A percentile compares a stretch with the other conserved stretches of the same genome.
phyloP scores from a whole-genome alignment of 1,139 yeast genomes.

The Candida sojae region DNA sequence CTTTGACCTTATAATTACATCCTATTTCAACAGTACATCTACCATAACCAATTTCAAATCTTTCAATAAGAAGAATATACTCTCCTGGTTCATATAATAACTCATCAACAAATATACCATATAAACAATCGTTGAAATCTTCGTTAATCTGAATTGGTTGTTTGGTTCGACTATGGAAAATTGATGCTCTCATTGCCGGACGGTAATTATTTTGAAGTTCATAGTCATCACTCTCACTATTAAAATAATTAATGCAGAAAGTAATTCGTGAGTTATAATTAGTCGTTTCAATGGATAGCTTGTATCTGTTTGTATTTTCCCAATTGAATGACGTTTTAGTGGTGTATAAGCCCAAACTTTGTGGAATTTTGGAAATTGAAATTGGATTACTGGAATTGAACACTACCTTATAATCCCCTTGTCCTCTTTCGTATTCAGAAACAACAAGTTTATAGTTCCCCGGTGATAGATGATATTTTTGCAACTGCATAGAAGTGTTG shows the following conservation, averaged over 20 bases:
- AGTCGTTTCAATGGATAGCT: constrained; percentile 25
- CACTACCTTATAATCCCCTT: constrained; percentile 14
- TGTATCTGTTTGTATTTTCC: constrained; percentile 40
- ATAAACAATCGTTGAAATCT: constrained; percentile 42
- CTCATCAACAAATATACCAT: constrained; percentile 47
- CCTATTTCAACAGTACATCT: constrained; percentile 40
- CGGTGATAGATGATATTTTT: constrained; percentile 26
- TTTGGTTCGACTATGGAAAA: constrained; percentile 34
- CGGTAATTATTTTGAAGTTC: constrained; percentile 30
- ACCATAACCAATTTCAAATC: constrained; percentile 52
- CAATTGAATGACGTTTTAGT: constrained; percentile 30
- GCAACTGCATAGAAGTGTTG: constrained; percentile 19
- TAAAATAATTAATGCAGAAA: constrained; percentile 27
- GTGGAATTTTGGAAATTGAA: constrained; percentile 20
- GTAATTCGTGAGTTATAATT: constrained; percentile 24
- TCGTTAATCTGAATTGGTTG: constrained; percentile 35
- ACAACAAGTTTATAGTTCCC: constrained; percentile 38
- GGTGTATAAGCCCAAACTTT: constrained; percentile 38
- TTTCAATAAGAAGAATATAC: constrained; percentile 44
- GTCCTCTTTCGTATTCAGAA: constrained; percentile 27
- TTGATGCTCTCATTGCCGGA: constrained; percentile 46
- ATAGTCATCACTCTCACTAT: constrained; percentile 18
- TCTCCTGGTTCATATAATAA: constrained; percentile 25
- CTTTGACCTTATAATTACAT: constrained; percentile 17
- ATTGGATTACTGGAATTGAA: constrained; percentile 14